Evolutionary conservation across 2,329 filamentous ascomycete genomes (phyloP).

Genomic region (Rhynchosporium secalis): DNA sequence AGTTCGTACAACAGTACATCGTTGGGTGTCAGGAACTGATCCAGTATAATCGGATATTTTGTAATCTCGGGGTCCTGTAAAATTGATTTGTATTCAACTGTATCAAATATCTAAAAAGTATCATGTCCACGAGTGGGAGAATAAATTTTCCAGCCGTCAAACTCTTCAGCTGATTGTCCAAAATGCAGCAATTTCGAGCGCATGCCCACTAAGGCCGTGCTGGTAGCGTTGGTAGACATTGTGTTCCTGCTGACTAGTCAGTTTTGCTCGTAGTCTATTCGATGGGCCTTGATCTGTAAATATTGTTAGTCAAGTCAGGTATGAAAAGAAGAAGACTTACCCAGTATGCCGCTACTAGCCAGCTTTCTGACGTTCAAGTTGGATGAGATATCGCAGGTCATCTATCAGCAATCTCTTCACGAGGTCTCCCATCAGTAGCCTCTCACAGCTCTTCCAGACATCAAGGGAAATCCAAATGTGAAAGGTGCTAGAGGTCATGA

Average conservation of each 20-base stretch:
- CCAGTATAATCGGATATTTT: not conserved
- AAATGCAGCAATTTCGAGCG: constrained; percentile 12
- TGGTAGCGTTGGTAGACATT: not conserved
- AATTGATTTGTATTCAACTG: not conserved
- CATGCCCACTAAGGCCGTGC: constrained; percentile 6
- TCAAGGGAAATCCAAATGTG: constrained; percentile 12
- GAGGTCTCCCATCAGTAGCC: constrained; percentile 7
- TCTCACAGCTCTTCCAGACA: constrained; percentile 12
- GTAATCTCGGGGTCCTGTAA: not conserved
- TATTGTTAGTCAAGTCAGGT: too few species aligned
- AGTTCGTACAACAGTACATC: constrained; percentile 9
- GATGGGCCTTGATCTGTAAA: constrained; percentile 1
- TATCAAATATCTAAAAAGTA: constrained; percentile 6
- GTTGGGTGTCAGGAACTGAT: constrained; percentile 5
- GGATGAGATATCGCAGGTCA: constrained; percentile 9
- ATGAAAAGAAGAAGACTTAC: not conserved
- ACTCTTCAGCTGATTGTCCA: constrained; percentile 5
- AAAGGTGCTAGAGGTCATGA: constrained; percentile 16
- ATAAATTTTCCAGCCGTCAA: constrained; percentile 11
- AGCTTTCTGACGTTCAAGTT: constrained; percentile 11
- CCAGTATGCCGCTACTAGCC: constrained; percentile 13
- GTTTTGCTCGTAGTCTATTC: constrained; percentile 15
- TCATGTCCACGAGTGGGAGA: constrained; percentile 5
- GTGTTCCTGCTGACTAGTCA: constrained; percentile 10
- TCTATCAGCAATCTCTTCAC: constrained; percentile 13